These are phyloP conservation scores for Chlamydomonas applanata DNA, from an alignment of 139 green algal species.

Conservation along the genomic window DNA sequence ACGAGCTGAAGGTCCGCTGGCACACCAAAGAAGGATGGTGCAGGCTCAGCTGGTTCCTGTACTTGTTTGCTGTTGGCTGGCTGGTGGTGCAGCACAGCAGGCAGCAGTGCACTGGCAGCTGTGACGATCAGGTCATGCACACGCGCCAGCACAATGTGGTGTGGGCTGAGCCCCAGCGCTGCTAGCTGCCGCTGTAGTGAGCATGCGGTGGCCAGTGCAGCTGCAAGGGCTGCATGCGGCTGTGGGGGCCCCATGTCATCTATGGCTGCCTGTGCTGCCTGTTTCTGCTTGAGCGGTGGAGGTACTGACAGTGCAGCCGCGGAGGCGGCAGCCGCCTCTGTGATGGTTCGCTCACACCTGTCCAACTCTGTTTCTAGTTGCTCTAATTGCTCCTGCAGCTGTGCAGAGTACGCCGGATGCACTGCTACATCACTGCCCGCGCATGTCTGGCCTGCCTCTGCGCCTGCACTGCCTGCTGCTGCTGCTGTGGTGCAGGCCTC, in stretches of 20 bases:
- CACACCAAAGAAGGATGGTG: neutral
- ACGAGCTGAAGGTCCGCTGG: neutral
- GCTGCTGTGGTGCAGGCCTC: neutral
- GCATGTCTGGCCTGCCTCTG: neutral
- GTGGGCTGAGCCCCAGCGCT: neutral
- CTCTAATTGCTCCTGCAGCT: neutral
- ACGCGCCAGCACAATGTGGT: neutral
- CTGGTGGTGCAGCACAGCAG: neutral
- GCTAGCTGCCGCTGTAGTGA: neutral
- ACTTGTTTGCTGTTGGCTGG: neutral
- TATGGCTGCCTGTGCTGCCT: neutral
- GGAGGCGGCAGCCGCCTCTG: neutral
- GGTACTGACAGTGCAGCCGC: neutral
- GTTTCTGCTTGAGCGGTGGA: neutral
- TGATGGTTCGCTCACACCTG: neutral
- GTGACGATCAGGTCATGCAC: neutral
- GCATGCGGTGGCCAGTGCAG: too few species aligned
- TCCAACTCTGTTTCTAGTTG: neutral
- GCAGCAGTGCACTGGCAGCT: neutral
- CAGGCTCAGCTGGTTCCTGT: neutral
- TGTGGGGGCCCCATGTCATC: neutral
- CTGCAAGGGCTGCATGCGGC: too few species aligned
- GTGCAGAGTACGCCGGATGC: neutral
- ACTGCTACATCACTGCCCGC: neutral
- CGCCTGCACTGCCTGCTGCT: neutral